Percentiles rank a stretch among this genome's conserved stretches.
These are phyloP conservation scores for Davidsoniella virescens DNA, from an alignment of 2,329 filamentous ascomycete genomes.

Conservation along the genomic window DNA sequence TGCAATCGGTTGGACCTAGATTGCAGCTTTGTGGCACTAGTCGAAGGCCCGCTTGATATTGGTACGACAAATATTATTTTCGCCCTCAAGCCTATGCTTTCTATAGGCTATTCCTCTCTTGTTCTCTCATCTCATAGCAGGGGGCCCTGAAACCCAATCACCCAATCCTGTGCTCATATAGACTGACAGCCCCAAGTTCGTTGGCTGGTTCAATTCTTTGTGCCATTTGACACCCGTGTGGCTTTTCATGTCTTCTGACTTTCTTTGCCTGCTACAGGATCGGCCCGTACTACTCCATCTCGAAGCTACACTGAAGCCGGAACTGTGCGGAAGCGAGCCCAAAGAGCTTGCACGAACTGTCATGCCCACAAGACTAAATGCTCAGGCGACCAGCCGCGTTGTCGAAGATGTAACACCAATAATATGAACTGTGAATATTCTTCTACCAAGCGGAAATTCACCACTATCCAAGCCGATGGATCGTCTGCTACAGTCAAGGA, in stretches of 20 bases:
- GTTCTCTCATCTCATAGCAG: not conserved
- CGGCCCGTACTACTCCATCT: slow-evolving; percentile 25
- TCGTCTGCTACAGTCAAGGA: not conserved
- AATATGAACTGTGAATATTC: slow-evolving; percentile 26
- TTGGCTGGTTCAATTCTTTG: not conserved
- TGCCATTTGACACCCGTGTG: not conserved
- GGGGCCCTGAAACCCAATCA: not conserved
- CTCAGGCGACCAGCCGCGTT: slow-evolving; percentile 25
- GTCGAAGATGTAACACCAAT: slow-evolving; percentile 22
- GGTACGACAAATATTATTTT: not conserved
- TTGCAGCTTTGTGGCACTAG: slow-evolving; percentile 21
- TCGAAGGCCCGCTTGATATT: slow-evolving; percentile 11
- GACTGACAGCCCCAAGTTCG: not conserved
- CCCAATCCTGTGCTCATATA: not conserved
- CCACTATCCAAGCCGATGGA: slow-evolving; percentile 19
- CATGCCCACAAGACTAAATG: slow-evolving; percentile 29
- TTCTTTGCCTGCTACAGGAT: slow-evolving; percentile 16
- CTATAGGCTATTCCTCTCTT: not conserved
- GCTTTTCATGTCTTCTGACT: not conserved
- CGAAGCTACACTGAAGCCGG: slow-evolving; percentile 27
- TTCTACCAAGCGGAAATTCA: slow-evolving; percentile 24
- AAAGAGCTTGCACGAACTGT: slow-evolving; percentile 26
- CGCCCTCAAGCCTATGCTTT: not conserved
- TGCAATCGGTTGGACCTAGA: slow-evolving; percentile 23
- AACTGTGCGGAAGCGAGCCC: slow-evolving; percentile 25